Base-by-base conservation (phyloP, 2,329 filamentous ascomycete genomes). In the Cytospora piceae region DNA sequence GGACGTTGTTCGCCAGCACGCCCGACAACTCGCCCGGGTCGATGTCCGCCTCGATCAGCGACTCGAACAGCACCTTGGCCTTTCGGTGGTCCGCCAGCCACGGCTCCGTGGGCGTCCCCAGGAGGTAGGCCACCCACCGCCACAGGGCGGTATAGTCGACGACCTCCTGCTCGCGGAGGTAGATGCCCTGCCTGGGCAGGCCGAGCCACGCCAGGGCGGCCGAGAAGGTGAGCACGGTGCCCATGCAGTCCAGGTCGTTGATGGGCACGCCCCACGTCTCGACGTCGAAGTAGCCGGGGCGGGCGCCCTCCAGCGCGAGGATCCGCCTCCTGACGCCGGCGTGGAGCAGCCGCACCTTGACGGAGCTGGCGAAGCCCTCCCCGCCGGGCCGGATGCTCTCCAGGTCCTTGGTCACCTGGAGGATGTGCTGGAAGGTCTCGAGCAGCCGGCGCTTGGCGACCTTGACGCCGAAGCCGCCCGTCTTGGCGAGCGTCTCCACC, bases 381-480 rank as follows among this genome's bases (percentile, higher is more conserved):
- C 90, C 90, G 2, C 87, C 88, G 0, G 90, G 90, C 69, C 89
- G 81, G 70, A 94, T 85, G 4, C 85, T 85, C 29, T 86, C 82
- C 2, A 92, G 73, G 8, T 86, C 87, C 53, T 81, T 79, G 5
- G 90, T 90, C 58, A 91, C 88, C 73, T 93, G 88, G 7, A 93
- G 82, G 15, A 92, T 85, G 74, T 92, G 88, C 73, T 93, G 91
- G 2, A 89, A 89, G 1, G 91, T 94, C 75, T 94, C 90, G 32
- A 83, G 76, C 17, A 83, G 77, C 4, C 91, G 82, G 20, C 86
- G 84, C 65, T 86, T 83, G 5, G 90, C 89, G 4, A 91, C 87
- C 69, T 87, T 86, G 1, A 85, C 83, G 15, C 85, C 85, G 74
- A 94, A 94, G 0, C 91, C 91, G 15, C 90, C 90, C 0, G 91